These are phyloP conservation scores for Skeletonema tropicum DNA, from an alignment of 108 stramenopile species.

Conservation along the genomic window DNA sequence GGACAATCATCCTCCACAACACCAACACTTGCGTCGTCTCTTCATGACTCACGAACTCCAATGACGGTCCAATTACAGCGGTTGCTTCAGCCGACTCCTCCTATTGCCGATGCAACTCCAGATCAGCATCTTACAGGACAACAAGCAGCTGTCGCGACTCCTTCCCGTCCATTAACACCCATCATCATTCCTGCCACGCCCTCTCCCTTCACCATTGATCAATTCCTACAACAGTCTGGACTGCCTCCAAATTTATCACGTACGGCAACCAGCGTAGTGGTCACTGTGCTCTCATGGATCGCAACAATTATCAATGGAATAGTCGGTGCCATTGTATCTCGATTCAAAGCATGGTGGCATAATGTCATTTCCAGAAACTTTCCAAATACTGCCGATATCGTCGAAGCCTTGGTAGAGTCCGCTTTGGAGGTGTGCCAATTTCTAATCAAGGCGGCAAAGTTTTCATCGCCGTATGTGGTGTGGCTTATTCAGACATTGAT, in stretches of 20 bases:
- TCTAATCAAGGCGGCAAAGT: not conserved
- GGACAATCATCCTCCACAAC: not conserved
- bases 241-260: not conserved
- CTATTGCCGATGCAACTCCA: not conserved
- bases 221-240: constrained; percentile 1
- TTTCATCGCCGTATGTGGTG: not conserved
- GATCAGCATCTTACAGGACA: not conserved
- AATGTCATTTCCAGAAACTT: not conserved
- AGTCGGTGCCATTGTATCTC: not conserved
- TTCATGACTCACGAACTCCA: not conserved
- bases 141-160: not conserved
- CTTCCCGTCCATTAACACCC: not conserved
- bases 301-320: not conserved
- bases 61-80: not conserved
- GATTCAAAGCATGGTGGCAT: not conserved
- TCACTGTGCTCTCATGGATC: not conserved
- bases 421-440: constrained; percentile 1
- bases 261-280: not conserved
- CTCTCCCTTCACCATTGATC: constrained; percentile 1
- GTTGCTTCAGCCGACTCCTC: constrained; percentile 6
- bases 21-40: not conserved
- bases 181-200: not conserved
- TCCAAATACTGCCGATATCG: not conserved
- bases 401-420: not conserved
- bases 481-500: not conserved